phyloP scores from a whole-genome alignment of 192 early-diverging fungal genomes.

The Chytriomyces confervae region DNA sequence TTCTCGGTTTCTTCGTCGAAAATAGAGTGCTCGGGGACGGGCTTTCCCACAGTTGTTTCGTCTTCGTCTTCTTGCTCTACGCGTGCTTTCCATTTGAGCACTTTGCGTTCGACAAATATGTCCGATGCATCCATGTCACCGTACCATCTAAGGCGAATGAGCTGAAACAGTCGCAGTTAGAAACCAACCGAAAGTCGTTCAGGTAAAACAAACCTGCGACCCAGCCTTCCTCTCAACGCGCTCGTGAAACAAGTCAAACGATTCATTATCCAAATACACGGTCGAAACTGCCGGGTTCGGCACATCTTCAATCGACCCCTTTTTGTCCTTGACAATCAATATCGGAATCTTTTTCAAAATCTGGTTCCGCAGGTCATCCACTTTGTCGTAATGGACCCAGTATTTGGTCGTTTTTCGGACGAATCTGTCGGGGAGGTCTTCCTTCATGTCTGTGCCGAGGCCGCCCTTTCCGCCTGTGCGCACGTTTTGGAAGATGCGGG shows the following conservation, averaged over 20 bases:
- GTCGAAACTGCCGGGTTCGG: conserved; percentile 89
- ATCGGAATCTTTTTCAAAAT: conserved; percentile 35
- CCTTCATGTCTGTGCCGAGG: conserved; percentile 21
- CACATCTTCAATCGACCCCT: conserved; percentile 22
- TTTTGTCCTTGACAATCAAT: conserved; percentile 32
- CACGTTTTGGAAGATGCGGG: conserved; percentile 53
- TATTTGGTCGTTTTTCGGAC: conserved; percentile 88
- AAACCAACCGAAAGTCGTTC: not conserved
- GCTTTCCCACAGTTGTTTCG: not conserved
- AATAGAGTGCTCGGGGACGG: conserved; percentile 34
- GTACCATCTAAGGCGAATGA: conserved; percentile 92
- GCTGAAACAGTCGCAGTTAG: conserved; percentile 25
- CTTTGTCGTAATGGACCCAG: conserved; percentile 84
- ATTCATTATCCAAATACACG: conserved; percentile 91
- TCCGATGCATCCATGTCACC: conserved; percentile 83
- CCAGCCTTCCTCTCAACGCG: conserved; percentile 87
- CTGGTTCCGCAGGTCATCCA: conserved; percentile 25
- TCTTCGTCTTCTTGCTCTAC: conserved; percentile 12
- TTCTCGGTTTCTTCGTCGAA: conserved; percentile 69
- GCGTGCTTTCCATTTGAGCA: conserved; percentile 21
- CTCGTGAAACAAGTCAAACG: conserved; percentile 85
- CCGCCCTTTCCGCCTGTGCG: conserved; percentile 46
- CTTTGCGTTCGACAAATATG: conserved; percentile 96
- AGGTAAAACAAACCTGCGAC: conserved; percentile 64
- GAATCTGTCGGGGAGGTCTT: conserved; percentile 64